Evolutionary conservation across 2,329 filamentous ascomycete genomes (phyloP), one percentile per base, ranked within the genome.

Genomic region (Microdochium nivale): DNA sequence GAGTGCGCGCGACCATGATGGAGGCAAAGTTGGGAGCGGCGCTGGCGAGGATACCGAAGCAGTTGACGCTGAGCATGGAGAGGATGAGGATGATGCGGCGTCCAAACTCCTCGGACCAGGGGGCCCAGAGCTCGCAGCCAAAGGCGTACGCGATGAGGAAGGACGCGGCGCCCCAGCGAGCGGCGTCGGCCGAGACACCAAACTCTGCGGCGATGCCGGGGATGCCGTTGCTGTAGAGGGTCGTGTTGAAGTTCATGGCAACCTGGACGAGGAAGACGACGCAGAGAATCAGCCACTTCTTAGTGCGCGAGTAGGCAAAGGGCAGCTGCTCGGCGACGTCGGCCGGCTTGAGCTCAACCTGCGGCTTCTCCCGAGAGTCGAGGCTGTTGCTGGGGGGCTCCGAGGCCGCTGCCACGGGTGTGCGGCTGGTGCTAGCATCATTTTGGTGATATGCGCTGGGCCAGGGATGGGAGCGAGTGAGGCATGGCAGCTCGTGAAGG

Each of bases 51-150:
- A 90, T 64, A 56, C 88, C 84, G 73, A 79, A 91, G 52, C 89
- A 66, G 59, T 91, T 91, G 65, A 92, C 87, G 14, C 91, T 71
- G 55, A 84, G 76, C 53, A 91, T 69, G 35, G 81, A 87, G 23
- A 77, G 68, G 73, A 90, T 87, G 25, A 91, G 74, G 51, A 92
- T 78, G 1, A 80, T 81, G 72, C 81, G 85, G 48, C 88, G 80
- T n/a, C 88, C 88, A 48, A 90, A 75, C 62, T 92, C 88, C 64
- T 94, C 88, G 46, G 80, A 86, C 86, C 88, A 92, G 0, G 88
- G 88, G 0, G 88, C 88, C 88, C 88, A 92, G 0, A 91, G 75
- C 69, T 92, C 88, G 65, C 88, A 92, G 25, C 88, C 88, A 64
- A 92, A 91, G 19, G 87, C 88, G 64, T 92, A 92, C 2, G 84